Conservation (phyloP, 768 basidiomycete species). For the Daedaleopsis nitida region DNA sequence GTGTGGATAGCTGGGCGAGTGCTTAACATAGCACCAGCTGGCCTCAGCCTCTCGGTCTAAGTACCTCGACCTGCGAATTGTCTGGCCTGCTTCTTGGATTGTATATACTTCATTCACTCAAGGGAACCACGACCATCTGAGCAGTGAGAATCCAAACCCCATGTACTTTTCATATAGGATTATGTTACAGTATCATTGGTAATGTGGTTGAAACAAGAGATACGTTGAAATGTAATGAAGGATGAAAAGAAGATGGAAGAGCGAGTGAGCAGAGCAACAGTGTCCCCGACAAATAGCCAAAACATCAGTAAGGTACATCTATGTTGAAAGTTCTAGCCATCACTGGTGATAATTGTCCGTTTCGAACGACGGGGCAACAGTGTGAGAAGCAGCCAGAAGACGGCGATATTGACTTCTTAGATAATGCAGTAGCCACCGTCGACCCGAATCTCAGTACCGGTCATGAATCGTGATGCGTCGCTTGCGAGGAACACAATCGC, state of each 20-base stretch:
- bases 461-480: slow-evolving; percentile 89
- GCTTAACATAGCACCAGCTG: too few species aligned
- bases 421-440: slow-evolving; percentile 88
- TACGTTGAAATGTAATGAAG: not conserved
- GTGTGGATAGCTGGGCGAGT: slow-evolving; percentile 6
- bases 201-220: not conserved
- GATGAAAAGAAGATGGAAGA: not conserved
- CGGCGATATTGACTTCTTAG: slow-evolving; percentile 33
- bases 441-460: slow-evolving; percentile 80
- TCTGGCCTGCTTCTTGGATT: too few species aligned
- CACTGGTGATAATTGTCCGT: slow-evolving; percentile 5
- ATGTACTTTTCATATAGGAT: slow-evolving; percentile 17
- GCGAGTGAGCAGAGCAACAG: slow-evolving; percentile 13
- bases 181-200: slow-evolving; percentile 12
- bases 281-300: slow-evolving; percentile 19
- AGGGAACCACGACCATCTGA: not conserved
- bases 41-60: too few species aligned
- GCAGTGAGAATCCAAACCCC: not conserved
- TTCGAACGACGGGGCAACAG: slow-evolving; percentile 1
- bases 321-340: slow-evolving; percentile 10
- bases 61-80: too few species aligned
- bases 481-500: slow-evolving; percentile 90
- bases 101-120: too few species aligned
- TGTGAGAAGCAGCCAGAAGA: not conserved
- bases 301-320: slow-evolving; percentile 17